Conservation (phyloP, 179 eudicot genomes). For the Nepenthes alata region DNA sequence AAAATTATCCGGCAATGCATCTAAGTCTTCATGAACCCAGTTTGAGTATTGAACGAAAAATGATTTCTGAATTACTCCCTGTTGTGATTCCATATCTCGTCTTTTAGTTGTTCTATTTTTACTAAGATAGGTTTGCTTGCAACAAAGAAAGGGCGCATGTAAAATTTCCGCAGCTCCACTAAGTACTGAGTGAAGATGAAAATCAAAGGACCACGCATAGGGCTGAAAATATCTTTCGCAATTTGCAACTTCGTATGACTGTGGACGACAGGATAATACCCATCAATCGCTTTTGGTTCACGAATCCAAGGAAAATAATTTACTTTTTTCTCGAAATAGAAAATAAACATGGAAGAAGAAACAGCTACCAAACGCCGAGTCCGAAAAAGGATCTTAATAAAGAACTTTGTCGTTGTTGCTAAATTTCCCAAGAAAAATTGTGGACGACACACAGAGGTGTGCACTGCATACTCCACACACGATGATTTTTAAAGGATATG, state of each 20-base stretch:
- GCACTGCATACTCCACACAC: no score
- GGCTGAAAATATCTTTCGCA: constrained; percentile 24
- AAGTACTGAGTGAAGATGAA: no score
- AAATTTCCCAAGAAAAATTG: no score
- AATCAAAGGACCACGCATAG: background rate
- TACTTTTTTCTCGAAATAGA: no score
- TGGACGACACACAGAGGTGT: no score
- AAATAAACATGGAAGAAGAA: no score
- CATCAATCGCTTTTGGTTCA: constrained; percentile 24
- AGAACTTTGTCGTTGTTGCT: no score
- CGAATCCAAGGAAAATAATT: background rate
- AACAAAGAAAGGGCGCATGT: constrained; percentile 14
- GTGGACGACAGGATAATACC: constrained; percentile 11
- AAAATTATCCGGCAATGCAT: constrained; percentile 59
- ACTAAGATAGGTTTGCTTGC: constrained; percentile 41
- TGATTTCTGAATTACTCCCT: constrained; percentile 45
- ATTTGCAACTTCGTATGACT: constrained; percentile 16
- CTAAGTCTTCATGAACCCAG: constrained; percentile 61
- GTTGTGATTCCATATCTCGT: constrained; percentile 45
- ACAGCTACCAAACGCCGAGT: no score
- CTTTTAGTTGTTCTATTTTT: constrained; percentile 11
- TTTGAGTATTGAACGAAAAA: constrained; percentile 38
- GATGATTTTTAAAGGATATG: no score
- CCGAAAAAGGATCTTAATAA: no score
- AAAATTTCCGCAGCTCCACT: no score